phyloP scores from a whole-genome alignment of 2,329 filamentous ascomycete species.

The Fusarium austroafricanum region DNA sequence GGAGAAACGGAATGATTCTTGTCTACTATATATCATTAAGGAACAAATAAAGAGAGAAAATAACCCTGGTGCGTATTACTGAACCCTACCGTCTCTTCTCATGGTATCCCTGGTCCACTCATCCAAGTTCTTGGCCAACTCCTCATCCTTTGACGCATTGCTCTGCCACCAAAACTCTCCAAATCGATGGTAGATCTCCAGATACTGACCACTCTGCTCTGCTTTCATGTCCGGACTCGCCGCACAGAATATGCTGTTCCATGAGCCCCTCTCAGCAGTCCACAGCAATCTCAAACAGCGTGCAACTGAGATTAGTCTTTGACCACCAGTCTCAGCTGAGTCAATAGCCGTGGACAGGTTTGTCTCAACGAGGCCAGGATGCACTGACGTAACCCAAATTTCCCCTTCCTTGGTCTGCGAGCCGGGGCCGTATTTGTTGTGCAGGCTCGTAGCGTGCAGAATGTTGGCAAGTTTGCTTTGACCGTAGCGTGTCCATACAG shows the following conservation, averaged over 20 bases:
- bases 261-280: slow-evolving; percentile 26
- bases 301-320: not conserved
- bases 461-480: slow-evolving; percentile 39
- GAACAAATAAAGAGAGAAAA: not conserved
- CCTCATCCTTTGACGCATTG: slow-evolving; percentile 17
- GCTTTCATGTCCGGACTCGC: slow-evolving; percentile 26
- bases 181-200: slow-evolving; percentile 18
- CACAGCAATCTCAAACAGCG: slow-evolving; percentile 1
- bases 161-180: slow-evolving; percentile 34
- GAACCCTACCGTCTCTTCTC: slow-evolving; percentile 17
- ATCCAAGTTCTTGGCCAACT: slow-evolving; percentile 26
- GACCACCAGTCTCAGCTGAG: not conserved
- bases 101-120: slow-evolving; percentile 31
- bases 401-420: slow-evolving; percentile 16
- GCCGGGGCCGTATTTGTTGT: slow-evolving; percentile 28
- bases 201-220: slow-evolving; percentile 28
- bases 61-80: not conserved
- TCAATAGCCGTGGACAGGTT: not conserved
- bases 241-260: slow-evolving; percentile 35
- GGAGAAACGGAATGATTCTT: not conserved
- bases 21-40: not conserved
- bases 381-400: slow-evolving; percentile 29
- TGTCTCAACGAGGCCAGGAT: slow-evolving; percentile 32
- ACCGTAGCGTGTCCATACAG: slow-evolving; percentile 18
- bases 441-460: slow-evolving; percentile 27